Evolutionary conservation across 805 yeast genomes (phyloP).

Genomic region (Saturnispora sanitii): DNA sequence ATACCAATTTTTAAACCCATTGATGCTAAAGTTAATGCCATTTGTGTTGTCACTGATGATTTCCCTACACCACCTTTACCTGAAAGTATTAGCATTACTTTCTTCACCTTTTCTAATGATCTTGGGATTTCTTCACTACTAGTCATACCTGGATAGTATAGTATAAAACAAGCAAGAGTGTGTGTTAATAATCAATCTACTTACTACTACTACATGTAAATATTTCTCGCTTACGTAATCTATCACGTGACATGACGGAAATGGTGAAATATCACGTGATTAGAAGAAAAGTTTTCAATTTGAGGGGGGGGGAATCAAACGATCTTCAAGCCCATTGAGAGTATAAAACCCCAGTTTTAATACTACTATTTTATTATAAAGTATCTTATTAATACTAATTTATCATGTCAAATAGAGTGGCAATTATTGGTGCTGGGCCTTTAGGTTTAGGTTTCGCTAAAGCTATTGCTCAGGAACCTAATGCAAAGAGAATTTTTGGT

Average conservation of each 20-base stretch:
- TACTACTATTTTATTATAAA: no score
- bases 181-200: no score
- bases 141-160: no score
- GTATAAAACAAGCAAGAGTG: no score
- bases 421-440: conserved; percentile 30
- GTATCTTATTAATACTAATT: no score
- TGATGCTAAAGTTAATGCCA: conserved; percentile 69
- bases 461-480: conserved; percentile 26
- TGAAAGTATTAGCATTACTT: conserved; percentile 72
- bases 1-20: conserved; percentile 84
- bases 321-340: no score
- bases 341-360: no score
- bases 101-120: conserved; percentile 45
- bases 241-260: not conserved
- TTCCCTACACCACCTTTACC: conserved; percentile 99
- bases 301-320: not conserved
- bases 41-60: conserved; percentile 89
- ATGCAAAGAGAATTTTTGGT: conserved; percentile 15
- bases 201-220: no score
- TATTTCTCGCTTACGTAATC: no score
- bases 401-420: conserved; percentile 14
- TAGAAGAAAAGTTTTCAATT: not conserved
- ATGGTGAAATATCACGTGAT: not conserved
- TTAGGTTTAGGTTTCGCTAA: conserved; percentile 27
- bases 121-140: conserved; percentile 14